Conservation (phyloP, 2,329 filamentous ascomycete genomes). For the Clarireedia sp. region DNA sequence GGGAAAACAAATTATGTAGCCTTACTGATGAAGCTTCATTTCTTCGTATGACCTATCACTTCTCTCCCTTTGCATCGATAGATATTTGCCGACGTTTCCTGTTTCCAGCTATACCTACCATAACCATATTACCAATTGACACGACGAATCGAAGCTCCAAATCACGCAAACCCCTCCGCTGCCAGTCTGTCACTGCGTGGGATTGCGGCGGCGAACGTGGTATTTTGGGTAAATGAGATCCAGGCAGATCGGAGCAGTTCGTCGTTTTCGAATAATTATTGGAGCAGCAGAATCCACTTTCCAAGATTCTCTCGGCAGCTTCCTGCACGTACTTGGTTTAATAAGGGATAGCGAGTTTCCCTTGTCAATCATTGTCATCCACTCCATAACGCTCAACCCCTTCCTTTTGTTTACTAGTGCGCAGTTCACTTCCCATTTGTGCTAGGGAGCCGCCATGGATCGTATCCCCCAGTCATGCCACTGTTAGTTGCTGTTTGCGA, state of each 20-base stretch:
- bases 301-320: neutral
- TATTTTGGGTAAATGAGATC: neutral
- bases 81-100: neutral
- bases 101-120: neutral
- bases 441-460: neutral
- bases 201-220: constrained; percentile 3
- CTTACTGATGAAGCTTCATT: neutral
- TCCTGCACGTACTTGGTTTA: neutral
- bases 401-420: neutral
- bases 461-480: neutral
- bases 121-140: neutral
- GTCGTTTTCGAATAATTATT: neutral
- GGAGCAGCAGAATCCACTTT: neutral
- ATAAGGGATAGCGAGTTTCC: neutral
- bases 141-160: neutral
- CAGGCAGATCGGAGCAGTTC: constrained; percentile 4
- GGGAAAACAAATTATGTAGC: too few species aligned
- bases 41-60: neutral
- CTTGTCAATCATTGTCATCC: neutral
- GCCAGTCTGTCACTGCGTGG: neutral
- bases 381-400: neutral
- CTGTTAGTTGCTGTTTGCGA: neutral
- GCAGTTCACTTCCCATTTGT: too few species aligned
- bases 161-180: neutral
- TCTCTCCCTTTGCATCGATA: neutral